A percentile compares a stretch with the other conserved stretches of the same genome.
phyloP scores from a whole-genome alignment of 352 stramenopile species.

The Aphanomyces cochlioides region DNA sequence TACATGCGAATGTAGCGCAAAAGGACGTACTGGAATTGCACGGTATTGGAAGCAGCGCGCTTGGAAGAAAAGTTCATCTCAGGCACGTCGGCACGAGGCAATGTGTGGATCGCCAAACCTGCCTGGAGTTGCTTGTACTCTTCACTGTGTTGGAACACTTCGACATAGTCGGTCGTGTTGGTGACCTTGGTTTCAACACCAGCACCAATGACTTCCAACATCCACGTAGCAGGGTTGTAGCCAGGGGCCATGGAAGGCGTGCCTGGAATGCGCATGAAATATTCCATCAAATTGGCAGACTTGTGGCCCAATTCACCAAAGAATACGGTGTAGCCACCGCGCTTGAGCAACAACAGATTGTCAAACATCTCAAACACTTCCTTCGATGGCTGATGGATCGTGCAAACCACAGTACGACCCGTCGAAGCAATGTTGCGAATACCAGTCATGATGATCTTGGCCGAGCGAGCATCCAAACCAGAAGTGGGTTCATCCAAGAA shows the following conservation, averaged over 20 bases:
- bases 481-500: constrained; percentile 89
- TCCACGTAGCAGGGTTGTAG: constrained; percentile 74
- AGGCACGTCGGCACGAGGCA: constrained; percentile 35
- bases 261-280: constrained; percentile 44
- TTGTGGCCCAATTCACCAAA: constrained; percentile 53
- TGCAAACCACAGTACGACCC: constrained; percentile 82
- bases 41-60: constrained; percentile 37
- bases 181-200: constrained; percentile 38
- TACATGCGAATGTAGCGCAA: constrained; percentile 72
- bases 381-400: constrained; percentile 89
- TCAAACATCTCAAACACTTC: constrained; percentile 90
- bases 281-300: constrained; percentile 47
- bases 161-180: constrained; percentile 40
- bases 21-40: constrained; percentile 50
- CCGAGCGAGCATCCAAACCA: constrained; percentile 82
- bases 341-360: constrained; percentile 69
- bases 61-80: constrained; percentile 47
- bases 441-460: constrained; percentile 83
- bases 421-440: constrained; percentile 81
- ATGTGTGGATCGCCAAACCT: constrained; percentile 40
- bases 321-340: constrained; percentile 49
- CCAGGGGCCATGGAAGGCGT: constrained; percentile 48
- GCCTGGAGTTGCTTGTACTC: constrained; percentile 40
- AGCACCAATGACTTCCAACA: constrained; percentile 50
- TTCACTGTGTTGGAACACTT: constrained; percentile 41